A percentile compares a stretch with the other conserved stretches of the same genome.
Conservation (phyloP, 1,139 yeast genomes). For the Chernovozyma aurita region DNA sequence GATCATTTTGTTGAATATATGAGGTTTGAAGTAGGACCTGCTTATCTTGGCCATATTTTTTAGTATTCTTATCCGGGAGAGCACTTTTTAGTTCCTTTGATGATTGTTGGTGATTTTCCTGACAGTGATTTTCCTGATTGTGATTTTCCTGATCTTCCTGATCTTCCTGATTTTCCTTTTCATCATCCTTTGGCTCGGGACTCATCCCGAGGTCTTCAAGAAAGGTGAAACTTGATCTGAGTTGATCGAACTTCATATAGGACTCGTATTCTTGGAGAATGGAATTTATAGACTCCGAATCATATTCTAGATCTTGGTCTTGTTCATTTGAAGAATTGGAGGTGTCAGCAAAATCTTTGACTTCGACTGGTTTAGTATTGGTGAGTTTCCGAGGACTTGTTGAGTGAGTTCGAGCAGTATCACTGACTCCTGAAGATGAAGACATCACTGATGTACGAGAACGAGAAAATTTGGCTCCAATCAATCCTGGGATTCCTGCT, state of each 20-base stretch:
- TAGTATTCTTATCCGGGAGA: not conserved
- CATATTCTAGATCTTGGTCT: conserved; percentile 23
- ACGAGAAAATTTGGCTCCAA: not conserved
- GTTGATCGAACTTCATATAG: not conserved
- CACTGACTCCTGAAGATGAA: not conserved
- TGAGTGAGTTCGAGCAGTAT: not conserved
- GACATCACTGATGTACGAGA: not conserved
- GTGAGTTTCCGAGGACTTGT: not conserved
- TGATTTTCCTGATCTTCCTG: no score
- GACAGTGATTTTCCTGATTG: no score
- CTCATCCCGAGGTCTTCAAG: not conserved
- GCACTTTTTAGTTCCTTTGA: not conserved
- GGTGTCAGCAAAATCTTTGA: conserved; percentile 43
- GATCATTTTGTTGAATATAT: no score
- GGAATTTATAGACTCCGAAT: conserved; percentile 31
- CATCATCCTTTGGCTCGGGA: not conserved
- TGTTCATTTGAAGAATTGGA: conserved; percentile 13
- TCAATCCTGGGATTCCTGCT: not conserved
- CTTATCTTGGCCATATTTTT: not conserved
- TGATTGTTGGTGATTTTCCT: no score
- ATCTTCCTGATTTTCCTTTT: not conserved
- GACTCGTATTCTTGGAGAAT: conserved; percentile 27
- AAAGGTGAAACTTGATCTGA: not conserved
- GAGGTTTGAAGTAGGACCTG: not conserved
- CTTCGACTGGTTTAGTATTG: conserved; percentile 14